Conservation (phyloP, 2,329 filamentous ascomycete genomes). For the Diaporthe capsici region DNA sequence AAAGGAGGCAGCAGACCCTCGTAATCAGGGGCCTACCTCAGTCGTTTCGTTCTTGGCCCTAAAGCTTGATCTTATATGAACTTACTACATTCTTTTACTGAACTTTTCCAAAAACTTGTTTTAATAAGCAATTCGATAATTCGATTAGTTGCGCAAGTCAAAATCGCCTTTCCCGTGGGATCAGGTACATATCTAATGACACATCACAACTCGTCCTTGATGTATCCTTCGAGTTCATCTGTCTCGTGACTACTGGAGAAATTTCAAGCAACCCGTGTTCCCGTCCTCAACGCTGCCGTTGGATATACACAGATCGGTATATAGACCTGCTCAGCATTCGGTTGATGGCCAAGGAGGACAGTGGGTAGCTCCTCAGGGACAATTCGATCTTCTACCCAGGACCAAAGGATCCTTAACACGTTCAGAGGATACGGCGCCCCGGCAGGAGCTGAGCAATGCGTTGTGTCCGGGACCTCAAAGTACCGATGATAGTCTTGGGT, state of each 20-base stretch:
- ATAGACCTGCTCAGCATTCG: neutral
- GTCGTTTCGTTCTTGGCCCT: no score
- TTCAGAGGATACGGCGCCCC: neutral
- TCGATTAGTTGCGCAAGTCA: no score
- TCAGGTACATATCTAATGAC: no score
- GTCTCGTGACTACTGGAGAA: neutral
- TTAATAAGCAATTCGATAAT: no score
- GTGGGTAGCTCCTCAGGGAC: neutral
- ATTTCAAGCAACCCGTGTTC: neutral
- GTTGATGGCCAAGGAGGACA: neutral
- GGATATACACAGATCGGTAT: conserved; percentile 1
- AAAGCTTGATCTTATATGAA: no score
- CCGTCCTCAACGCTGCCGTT: neutral
- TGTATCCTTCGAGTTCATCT: neutral
- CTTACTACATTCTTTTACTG: no score
- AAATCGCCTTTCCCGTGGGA: no score
- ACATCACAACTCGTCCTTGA: neutral
- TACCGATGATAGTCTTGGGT: conserved; percentile 14
- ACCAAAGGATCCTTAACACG: neutral
- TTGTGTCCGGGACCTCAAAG: neutral
- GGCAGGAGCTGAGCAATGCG: neutral
- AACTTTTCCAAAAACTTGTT: no score
- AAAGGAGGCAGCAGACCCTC: no score
- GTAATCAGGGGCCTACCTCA: no score
- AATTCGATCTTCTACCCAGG: neutral